Evolutionary conservation across 2,329 filamentous ascomycete species (phyloP).

Genomic region (Sporothrix brasiliensis): DNA sequence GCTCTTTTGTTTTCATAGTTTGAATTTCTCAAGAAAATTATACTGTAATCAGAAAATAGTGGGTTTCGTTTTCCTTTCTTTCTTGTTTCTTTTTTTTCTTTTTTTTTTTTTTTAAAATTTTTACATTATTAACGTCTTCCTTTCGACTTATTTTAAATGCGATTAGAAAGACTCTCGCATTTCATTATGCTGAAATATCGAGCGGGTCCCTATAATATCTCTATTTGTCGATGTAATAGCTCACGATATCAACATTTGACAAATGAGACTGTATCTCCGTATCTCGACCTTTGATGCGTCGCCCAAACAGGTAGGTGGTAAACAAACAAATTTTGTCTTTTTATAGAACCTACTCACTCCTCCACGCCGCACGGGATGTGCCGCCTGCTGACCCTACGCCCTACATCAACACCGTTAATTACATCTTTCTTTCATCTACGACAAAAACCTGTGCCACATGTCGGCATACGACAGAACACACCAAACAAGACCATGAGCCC

Average conservation of each 20-base stretch:
- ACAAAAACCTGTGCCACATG: not conserved
- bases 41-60: no score
- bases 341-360: not conserved
- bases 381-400: not conserved
- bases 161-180: no score
- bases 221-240: no score
- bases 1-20: not conserved
- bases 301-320: conserved; percentile 17
- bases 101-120: not conserved
- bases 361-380: conserved; percentile 9
- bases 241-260: no score
- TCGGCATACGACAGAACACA: not conserved
- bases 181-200: no score
- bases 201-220: no score
- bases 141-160: no score
- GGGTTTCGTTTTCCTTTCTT: no score
- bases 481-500: not conserved
- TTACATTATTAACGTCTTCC: not conserved
- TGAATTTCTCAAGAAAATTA: not conserved
- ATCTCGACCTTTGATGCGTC: not conserved
- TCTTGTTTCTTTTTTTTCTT: no score
- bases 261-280: not conserved
- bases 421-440: not conserved
- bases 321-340: conserved; percentile 2
- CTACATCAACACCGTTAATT: not conserved